These are phyloP conservation scores for Rhizopogon sp. DNA, from an alignment of 768 basidiomycete species.

Conservation along the genomic window DNA sequence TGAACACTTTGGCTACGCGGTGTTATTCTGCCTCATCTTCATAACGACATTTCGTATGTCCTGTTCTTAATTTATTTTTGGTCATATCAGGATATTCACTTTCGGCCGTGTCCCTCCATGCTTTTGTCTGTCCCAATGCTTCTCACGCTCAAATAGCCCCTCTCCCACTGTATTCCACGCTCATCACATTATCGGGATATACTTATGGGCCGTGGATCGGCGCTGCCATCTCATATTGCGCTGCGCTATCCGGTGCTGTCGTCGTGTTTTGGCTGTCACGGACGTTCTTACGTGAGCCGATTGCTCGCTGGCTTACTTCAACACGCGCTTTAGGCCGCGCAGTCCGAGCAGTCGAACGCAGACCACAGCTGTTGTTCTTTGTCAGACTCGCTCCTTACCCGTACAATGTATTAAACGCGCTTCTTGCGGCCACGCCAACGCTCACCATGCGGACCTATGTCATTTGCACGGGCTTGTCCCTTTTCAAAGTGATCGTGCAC, in stretches of 20 bases:
- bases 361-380: constrained; percentile 83
- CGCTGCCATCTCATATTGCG: constrained; percentile 81
- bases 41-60: constrained; percentile 81
- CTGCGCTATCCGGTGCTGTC: constrained; percentile 81
- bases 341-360: constrained; percentile 82
- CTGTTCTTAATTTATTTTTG: constrained; percentile 2
- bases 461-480: constrained; percentile 72
- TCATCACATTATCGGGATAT: constrained; percentile 90
- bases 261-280: constrained; percentile 81
- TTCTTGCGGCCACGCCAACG: constrained; percentile 82
- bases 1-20: constrained; percentile 66
- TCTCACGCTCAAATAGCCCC: constrained; percentile 51
- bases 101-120: background rate
- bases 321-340: constrained; percentile 73
- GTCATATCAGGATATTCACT: constrained; percentile 7
- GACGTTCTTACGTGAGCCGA: constrained; percentile 62
- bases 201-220: constrained; percentile 84
- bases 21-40: constrained; percentile 81
- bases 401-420: constrained; percentile 93
- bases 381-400: constrained; percentile 91
- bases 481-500: constrained; percentile 89
- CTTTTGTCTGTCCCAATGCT: constrained; percentile 7
- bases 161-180: constrained; percentile 86
- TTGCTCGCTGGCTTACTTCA: constrained; percentile 67
- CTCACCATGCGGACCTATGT: constrained; percentile 78